phyloP scores from a whole-genome alignment of 768 basidiomycete species.

The Auricularia cornea region DNA sequence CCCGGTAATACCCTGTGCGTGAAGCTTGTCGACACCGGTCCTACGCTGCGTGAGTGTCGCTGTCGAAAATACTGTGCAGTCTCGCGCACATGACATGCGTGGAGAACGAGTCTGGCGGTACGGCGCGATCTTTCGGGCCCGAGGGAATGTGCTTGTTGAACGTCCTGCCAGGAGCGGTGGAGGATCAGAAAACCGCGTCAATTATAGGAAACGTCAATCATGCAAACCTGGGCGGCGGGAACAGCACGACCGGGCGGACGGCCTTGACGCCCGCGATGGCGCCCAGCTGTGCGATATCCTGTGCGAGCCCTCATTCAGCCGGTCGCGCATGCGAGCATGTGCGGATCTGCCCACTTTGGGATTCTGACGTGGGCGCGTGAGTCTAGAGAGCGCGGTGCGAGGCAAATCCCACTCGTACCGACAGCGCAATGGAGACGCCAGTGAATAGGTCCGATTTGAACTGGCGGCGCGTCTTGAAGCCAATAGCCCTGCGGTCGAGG shows the following conservation, averaged over 20 bases:
- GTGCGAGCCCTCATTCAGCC: slow-evolving; percentile 1
- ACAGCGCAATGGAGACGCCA: slow-evolving; percentile 47
- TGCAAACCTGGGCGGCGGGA: slow-evolving; percentile 35
- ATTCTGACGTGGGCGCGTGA: slow-evolving; percentile 9
- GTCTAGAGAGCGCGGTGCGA: background rate
- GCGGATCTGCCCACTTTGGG: background rate
- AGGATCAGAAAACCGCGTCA: background rate
- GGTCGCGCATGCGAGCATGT: slow-evolving; percentile 19
- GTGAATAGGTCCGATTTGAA: slow-evolving; percentile 33
- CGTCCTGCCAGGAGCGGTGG: slow-evolving; percentile 30
- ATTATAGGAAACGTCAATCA: background rate
- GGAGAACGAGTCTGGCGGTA: slow-evolving; percentile 40
- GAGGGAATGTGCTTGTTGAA: slow-evolving; percentile 34
- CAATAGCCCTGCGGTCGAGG: background rate
- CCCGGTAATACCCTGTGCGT: slow-evolving; percentile 53
- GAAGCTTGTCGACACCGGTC: slow-evolving; percentile 51
- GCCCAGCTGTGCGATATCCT: slow-evolving; percentile 43
- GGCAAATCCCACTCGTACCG: slow-evolving; percentile 23
- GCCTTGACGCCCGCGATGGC: slow-evolving; percentile 44
- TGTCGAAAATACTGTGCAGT: slow-evolving; percentile 16
- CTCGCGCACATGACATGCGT: slow-evolving; percentile 41
- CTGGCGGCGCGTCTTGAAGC: background rate
- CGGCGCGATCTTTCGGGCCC: slow-evolving; percentile 31
- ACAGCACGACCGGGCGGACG: slow-evolving; percentile 44
- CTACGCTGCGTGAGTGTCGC: slow-evolving; percentile 9